Evolutionary conservation across 495 filamentous ascomycete species (phyloP).

Genomic region (Aspergillus asperescens): DNA sequence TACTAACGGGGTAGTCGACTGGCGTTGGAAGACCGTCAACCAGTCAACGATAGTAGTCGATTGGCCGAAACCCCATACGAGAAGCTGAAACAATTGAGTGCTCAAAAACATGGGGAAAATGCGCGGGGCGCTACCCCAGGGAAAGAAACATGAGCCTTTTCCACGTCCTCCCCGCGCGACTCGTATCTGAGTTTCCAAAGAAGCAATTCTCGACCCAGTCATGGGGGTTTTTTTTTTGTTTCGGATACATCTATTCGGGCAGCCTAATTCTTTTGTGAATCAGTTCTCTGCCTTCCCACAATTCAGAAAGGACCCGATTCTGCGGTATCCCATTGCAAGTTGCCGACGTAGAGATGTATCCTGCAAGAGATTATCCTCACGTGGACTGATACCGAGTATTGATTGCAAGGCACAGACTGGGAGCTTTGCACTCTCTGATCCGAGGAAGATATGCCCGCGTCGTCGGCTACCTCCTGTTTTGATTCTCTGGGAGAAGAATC

Average conservation of each 20-base stretch:
- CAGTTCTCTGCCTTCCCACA: no score
- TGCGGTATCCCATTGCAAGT: no score
- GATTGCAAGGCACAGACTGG: no score
- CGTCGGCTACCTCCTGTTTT: no score
- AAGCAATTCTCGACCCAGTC: not conserved
- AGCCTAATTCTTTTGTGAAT: no score
- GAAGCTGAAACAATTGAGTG: not conserved
- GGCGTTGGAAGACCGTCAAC: not conserved
- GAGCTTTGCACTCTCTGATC: no score
- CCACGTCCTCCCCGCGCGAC: not conserved
- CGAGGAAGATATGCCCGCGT: no score
- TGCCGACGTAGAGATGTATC: no score
- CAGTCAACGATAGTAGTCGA: not conserved
- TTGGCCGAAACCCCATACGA: not conserved
- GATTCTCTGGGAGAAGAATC: no score
- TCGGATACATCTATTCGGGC: not conserved
- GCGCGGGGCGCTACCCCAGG: not conserved
- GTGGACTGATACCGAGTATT: no score
- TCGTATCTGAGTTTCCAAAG: not conserved
- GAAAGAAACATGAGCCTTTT: not conserved
- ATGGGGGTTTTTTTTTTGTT: not conserved
- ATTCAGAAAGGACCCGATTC: no score
- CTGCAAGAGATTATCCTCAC: no score
- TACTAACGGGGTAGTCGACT: not conserved
- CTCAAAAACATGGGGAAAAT: not conserved